phyloP scores from a whole-genome alignment of 208 protist species.

The Balamuthia mandrillaris region DNA sequence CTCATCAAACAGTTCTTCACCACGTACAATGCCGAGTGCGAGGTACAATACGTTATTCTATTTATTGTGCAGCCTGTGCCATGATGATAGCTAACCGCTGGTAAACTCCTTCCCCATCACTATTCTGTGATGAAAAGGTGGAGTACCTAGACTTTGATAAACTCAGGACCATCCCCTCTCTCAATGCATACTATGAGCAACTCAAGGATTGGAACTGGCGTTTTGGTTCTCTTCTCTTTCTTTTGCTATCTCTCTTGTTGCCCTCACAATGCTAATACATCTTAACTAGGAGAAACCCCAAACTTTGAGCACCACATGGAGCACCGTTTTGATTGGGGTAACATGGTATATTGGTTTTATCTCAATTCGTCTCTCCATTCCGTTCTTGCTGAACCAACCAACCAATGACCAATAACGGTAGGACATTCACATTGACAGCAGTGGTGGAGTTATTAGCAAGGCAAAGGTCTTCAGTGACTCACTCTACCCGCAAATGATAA shows the following conservation, averaged over 20 bases:
- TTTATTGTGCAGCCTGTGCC: not conserved
- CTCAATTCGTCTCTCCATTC: not conserved
- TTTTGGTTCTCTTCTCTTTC: not conserved
- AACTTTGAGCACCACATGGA: constrained; percentile 24
- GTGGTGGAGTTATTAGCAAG: not conserved
- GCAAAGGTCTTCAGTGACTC: constrained; percentile 32
- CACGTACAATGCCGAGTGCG: not conserved
- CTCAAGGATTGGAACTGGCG: constrained; percentile 32
- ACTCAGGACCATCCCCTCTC: not conserved
- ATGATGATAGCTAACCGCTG: not conserved
- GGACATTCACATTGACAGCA: constrained; percentile 2
- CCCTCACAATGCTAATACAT: not conserved
- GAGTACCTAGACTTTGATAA: constrained; percentile 5
- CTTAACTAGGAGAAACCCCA: constrained; percentile 25
- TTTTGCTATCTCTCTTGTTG: not conserved
- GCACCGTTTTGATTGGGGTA: constrained; percentile 15
- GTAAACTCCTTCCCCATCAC: no score
- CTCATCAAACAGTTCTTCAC: constrained; percentile 19
- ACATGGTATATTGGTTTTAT: not conserved
- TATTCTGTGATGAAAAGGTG: constrained; percentile 13
- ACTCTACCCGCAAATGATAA: constrained; percentile 30
- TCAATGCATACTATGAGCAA: not conserved
- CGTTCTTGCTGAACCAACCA: no score
- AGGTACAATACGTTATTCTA: not conserved
- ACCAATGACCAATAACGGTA: no score